Conservation (phyloP, 345 rosid species). For the Syzygium oleosum region DNA sequence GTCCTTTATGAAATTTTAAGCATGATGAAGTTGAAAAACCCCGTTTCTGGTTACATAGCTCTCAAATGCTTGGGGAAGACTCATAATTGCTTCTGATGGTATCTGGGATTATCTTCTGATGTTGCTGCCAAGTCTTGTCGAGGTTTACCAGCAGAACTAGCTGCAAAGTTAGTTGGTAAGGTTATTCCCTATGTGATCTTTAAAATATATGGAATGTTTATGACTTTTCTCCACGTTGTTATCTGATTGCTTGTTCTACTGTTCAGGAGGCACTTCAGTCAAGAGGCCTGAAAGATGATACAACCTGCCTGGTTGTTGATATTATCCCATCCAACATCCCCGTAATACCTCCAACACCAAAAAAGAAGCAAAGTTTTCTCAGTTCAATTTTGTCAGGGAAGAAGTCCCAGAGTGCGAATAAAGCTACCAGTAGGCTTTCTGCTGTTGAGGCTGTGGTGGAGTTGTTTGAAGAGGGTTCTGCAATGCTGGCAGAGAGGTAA, state of each 20-base stretch:
- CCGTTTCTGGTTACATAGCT: slow-evolving; percentile 33
- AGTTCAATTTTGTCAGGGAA: slow-evolving; percentile 56
- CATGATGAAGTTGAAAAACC: slow-evolving; percentile 1
- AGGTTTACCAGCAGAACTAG: slow-evolving; percentile 89
- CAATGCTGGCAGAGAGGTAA: slow-evolving; percentile 92
- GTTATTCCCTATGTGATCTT: slow-evolving; percentile 17
- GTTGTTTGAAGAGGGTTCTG: slow-evolving; percentile 98
- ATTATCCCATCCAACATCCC: slow-evolving; percentile 76
- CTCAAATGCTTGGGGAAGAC: slow-evolving; percentile 91
- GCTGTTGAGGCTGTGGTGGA: slow-evolving; percentile 90
- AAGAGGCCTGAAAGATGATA: slow-evolving; percentile 96
- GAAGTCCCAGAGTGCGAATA: slow-evolving; percentile 36
- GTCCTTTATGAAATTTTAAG: not conserved
- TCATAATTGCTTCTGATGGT: slow-evolving; percentile 94
- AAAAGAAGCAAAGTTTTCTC: slow-evolving; percentile 60
- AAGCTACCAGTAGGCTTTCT: slow-evolving; percentile 68
- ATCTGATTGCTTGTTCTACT: not conserved
- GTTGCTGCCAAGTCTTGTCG: slow-evolving; percentile 88
- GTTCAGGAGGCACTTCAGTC: slow-evolving; percentile 82
- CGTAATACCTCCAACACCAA: slow-evolving; percentile 46
- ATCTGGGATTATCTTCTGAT: slow-evolving; percentile 97
- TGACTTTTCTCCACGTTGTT: not conserved
- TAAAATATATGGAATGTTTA: not conserved
- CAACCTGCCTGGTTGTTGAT: slow-evolving; percentile 98
- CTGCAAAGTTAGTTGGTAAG: slow-evolving; percentile 96